Conservation (phyloP, 129 eudicot genomes). For the Saussurea involucrata region DNA sequence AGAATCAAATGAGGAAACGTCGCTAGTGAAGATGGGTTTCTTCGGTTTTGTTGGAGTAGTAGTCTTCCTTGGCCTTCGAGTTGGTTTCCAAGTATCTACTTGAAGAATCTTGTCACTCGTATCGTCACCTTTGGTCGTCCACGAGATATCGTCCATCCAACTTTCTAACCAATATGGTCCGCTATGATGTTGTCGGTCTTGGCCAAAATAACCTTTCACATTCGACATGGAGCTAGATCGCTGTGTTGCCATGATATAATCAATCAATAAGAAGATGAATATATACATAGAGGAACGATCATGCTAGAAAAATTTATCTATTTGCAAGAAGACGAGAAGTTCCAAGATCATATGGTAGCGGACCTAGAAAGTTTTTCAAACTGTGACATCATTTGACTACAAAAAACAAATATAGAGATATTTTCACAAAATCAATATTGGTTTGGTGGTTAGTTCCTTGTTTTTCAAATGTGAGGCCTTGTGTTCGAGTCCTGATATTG, state of each 20-base stretch:
- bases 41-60: conserved; percentile 42
- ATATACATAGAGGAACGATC: not conserved
- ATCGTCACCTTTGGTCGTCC: conserved; percentile 53
- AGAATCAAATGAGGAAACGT: conserved; percentile 35
- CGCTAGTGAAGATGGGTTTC: conserved; percentile 34
- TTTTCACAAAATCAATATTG: too few species aligned
- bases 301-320: too few species aligned
- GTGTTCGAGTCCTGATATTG: too few species aligned
- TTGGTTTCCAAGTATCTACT: conserved; percentile 89
- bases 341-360: too few species aligned
- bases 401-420: too few species aligned
- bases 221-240: conserved; percentile 43
- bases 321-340: too few species aligned
- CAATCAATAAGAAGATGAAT: not conserved
- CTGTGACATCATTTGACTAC: too few species aligned
- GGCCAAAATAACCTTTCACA: conserved; percentile 19
- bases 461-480: too few species aligned
- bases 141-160: conserved; percentile 66
- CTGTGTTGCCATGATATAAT: conserved; percentile 31
- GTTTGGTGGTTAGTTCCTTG: too few species aligned
- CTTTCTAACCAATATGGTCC: conserved; percentile 55
- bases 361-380: too few species aligned
- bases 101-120: conserved; percentile 80
- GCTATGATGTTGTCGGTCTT: conserved; percentile 20
- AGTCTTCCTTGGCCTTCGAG: conserved; percentile 24